These are phyloP conservation scores for Hypomontagnella monticulosa DNA, from an alignment of 495 filamentous ascomycete genomes.

Conservation along the genomic window DNA sequence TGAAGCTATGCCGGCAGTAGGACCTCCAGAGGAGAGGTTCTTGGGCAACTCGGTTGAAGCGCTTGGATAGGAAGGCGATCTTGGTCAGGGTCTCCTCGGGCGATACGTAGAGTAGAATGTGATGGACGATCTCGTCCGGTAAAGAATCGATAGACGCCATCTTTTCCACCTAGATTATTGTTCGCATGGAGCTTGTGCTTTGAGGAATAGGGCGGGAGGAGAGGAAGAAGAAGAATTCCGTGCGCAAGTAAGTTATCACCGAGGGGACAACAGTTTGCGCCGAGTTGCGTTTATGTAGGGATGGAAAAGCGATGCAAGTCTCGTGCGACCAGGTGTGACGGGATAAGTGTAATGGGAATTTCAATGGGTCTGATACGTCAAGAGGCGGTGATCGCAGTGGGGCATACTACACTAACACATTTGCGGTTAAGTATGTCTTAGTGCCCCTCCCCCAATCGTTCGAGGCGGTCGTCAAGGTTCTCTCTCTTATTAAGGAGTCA, in stretches of 20 bases:
- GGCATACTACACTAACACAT: not conserved
- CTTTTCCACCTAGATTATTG: not conserved
- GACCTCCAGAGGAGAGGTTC: conserved; percentile 81
- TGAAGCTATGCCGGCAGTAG: conserved; percentile 73
- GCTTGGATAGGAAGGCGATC: conserved; percentile 69
- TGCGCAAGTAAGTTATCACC: conserved; percentile 19
- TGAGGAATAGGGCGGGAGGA: not conserved
- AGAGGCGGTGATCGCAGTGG: conserved; percentile 13
- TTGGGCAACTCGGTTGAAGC: conserved; percentile 70
- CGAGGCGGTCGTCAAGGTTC: conserved; percentile 29
- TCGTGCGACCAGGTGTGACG: conserved; percentile 24
- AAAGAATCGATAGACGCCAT: conserved; percentile 55
- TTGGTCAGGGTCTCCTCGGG: conserved; percentile 60
- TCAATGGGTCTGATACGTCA: conserved; percentile 46
- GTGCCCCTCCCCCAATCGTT: conserved; percentile 4
- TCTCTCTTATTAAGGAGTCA: no score
- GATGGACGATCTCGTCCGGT: conserved; percentile 79
- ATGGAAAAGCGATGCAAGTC: conserved; percentile 1
- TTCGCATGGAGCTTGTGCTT: not conserved
- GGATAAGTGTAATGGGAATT: conserved; percentile 39
- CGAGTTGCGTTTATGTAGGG: conserved; percentile 11
- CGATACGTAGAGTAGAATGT: conserved; percentile 69
- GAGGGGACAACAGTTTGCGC: conserved; percentile 26
- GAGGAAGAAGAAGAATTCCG: not conserved
- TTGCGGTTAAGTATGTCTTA: conserved; percentile 10